Conservation (phyloP, 441 rosid species). For the Geranium incanum region DNA sequence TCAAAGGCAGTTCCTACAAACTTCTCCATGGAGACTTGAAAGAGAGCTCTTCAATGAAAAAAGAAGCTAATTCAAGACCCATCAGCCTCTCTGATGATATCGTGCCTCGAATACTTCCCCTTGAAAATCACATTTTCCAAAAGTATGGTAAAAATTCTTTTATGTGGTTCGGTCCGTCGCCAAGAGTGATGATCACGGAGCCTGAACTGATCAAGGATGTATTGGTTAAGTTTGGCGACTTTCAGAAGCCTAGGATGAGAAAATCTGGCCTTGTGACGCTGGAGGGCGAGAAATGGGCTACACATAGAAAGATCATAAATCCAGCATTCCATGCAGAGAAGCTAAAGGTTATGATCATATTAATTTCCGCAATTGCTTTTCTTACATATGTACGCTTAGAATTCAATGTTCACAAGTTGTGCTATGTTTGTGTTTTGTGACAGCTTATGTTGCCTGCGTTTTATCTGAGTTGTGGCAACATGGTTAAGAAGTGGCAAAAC, state of each 20-base stretch:
- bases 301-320: constrained; percentile 16
- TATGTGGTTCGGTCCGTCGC: constrained; percentile 25
- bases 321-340: constrained; percentile 23
- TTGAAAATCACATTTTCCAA: constrained; percentile 16
- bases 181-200: constrained; percentile 27
- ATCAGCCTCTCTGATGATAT: constrained; percentile 22
- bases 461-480: constrained; percentile 18
- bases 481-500: constrained; percentile 17
- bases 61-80: constrained; percentile 23
- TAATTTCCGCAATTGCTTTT: too few relatives aligned
- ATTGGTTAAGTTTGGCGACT: constrained; percentile 17
- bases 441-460: constrained; percentile 30
- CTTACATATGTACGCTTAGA: background rate
- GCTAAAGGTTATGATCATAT: constrained; percentile 19
- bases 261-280: constrained; percentile 15
- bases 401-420: background rate
- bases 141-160: constrained; percentile 22
- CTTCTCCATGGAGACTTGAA: constrained; percentile 21
- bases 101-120: constrained; percentile 19
- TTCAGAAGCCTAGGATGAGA: constrained; percentile 17
- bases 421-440: background rate
- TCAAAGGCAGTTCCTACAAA: constrained; percentile 25
- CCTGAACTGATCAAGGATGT: constrained; percentile 31
- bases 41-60: constrained; percentile 15
- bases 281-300: constrained; percentile 23